Evolutionary conservation across 2,329 filamentous ascomycete species (phyloP).

Genomic region (Claviceps humidiphila): DNA sequence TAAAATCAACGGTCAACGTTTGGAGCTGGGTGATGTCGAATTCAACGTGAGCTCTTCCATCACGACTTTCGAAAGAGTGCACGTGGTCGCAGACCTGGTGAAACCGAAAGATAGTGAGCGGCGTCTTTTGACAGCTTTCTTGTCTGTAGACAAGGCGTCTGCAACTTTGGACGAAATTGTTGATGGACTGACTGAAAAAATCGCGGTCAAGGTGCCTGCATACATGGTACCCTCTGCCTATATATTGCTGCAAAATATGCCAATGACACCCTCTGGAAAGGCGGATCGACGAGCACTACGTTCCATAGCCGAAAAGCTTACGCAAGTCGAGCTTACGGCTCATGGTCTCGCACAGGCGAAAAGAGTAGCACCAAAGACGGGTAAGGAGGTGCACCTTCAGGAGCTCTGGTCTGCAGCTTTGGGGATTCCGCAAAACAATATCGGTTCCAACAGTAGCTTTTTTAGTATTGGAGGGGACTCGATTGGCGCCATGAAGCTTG

Average conservation of each 20-base stretch:
- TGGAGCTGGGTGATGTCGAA: conserved; percentile 8
- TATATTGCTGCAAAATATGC: conserved; percentile 5
- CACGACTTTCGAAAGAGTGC: neutral
- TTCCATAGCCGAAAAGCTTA: conserved; percentile 5
- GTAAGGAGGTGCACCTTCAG: conserved; percentile 3
- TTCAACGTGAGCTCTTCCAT: neutral
- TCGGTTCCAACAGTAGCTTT: conserved; percentile 6
- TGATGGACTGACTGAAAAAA: neutral
- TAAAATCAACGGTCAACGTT: conserved; percentile 35
- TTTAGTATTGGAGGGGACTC: conserved; percentile 7
- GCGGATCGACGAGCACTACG: conserved; percentile 8
- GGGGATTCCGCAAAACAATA: conserved; percentile 1
- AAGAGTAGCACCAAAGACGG: neutral
- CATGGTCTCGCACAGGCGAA: neutral
- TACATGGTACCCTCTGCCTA: conserved; percentile 10
- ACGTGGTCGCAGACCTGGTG: neutral
- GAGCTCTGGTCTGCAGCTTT: conserved; percentile 6
- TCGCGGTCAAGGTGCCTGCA: neutral
- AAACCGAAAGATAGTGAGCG: neutral
- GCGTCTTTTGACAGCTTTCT: neutral
- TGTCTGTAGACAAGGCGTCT: neutral
- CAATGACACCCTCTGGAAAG: conserved; percentile 11
- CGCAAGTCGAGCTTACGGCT: neutral
- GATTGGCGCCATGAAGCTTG: conserved; percentile 19
- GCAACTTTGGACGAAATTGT: neutral